A percentile compares a stretch with the other conserved stretches of the same genome.
Conservation (phyloP, 1,284 basidiomycete species). For the Tausonia pullulans region DNA sequence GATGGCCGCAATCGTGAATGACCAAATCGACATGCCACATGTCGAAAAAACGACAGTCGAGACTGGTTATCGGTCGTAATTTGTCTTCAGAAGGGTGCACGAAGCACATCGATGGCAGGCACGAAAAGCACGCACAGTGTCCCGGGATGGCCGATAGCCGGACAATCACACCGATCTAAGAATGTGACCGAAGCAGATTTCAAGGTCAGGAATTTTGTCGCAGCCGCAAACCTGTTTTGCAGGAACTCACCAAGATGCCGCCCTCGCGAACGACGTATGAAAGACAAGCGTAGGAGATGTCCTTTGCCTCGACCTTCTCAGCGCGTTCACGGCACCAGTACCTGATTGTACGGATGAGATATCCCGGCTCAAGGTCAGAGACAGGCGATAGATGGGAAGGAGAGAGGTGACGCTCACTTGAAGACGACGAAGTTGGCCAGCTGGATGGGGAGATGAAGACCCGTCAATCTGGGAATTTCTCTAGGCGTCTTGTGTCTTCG, state of each 20-base stretch:
- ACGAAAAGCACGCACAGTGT: constrained; percentile 17
- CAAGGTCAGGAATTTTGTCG: constrained; percentile 5
- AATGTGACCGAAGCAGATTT: constrained; percentile 1
- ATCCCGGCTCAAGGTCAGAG: constrained; percentile 25
- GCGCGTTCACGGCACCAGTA: constrained; percentile 52
- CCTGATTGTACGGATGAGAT: constrained; percentile 25
- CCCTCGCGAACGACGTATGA: constrained; percentile 57
- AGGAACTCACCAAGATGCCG: constrained; percentile 46
- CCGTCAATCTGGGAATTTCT: not conserved
- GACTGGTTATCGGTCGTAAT: constrained; percentile 7
- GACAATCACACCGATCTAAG: constrained; percentile 51
- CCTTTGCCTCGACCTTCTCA: constrained; percentile 57
- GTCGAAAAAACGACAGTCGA: constrained; percentile 59
- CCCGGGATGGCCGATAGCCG: constrained; percentile 68
- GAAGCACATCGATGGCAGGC: no score
- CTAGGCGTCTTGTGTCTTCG: not conserved
- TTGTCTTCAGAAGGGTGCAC: no score
- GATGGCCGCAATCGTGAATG: constrained; percentile 58
- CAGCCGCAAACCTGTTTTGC: not conserved
- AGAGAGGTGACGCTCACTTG: constrained; percentile 12
- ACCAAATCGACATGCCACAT: constrained; percentile 61
- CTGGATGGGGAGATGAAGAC: constrained; percentile 40
- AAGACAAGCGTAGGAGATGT: constrained; percentile 63
- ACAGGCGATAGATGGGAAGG: constrained; percentile 38
- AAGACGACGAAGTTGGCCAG: constrained; percentile 51